These are phyloP conservation scores for Gossypium stocksii DNA, from an alignment of 345 rosid species.

Conservation along the genomic window DNA sequence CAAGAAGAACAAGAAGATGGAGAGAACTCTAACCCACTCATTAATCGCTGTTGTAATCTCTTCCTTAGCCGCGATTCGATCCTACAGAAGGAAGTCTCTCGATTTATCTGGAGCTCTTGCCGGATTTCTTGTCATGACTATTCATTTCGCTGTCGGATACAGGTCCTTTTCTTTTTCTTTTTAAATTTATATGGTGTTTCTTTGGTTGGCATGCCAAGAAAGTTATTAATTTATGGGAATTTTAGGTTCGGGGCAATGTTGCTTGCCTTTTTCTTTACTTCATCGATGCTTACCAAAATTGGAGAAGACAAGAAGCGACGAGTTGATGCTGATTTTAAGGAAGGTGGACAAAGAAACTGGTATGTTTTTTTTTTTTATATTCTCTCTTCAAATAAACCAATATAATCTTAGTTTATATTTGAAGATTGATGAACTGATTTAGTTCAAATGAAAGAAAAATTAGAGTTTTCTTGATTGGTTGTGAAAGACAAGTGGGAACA, in stretches of 20 bases:
- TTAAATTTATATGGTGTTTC: not conserved
- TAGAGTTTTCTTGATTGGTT: not conserved
- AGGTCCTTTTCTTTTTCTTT: slow-evolving; percentile 33
- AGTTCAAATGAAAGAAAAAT: not conserved
- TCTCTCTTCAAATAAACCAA: not conserved
- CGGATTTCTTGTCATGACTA: slow-evolving; percentile 70
- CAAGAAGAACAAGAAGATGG: slow-evolving; percentile 35
- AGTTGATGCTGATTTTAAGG: slow-evolving; percentile 77
- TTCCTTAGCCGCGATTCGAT: slow-evolving; percentile 49
- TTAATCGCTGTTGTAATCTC: slow-evolving; percentile 50
- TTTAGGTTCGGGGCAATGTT: slow-evolving; percentile 79
- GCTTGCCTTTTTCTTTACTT: slow-evolving; percentile 71
- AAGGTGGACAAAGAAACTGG: slow-evolving; percentile 97
- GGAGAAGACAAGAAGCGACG: slow-evolving; percentile 81
- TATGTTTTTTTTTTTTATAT: slow-evolving; percentile 13
- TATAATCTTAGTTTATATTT: not conserved
- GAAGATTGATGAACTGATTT: not conserved
- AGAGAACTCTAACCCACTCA: slow-evolving; percentile 32
- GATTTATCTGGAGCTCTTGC: slow-evolving; percentile 73
- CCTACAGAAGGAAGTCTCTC: slow-evolving; percentile 76
- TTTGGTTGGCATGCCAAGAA: not conserved
- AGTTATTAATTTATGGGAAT: not conserved
- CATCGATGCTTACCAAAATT: slow-evolving; percentile 86
- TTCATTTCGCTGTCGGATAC: slow-evolving; percentile 64
- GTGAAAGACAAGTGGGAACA: not conserved